These are phyloP conservation scores for Eimeria brunetti DNA, from an alignment of 169 alveolate species.

Conservation along the genomic window DNA sequence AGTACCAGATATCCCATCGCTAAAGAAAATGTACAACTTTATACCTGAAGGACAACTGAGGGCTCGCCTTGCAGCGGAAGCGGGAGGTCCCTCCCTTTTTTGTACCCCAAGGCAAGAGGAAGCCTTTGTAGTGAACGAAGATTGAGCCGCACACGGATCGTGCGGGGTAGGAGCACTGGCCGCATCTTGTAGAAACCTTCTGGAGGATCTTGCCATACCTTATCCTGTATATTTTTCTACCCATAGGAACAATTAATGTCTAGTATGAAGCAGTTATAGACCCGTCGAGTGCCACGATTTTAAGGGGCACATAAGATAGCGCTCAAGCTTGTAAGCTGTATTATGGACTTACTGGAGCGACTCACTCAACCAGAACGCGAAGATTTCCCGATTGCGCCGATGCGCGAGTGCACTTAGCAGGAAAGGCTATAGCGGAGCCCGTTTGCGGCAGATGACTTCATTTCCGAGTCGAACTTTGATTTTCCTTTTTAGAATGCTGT, in stretches of 20 bases:
- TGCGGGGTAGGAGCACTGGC: background rate
- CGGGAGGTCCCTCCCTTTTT: background rate
- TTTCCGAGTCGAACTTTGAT: background rate
- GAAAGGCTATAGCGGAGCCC: background rate
- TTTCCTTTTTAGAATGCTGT: background rate
- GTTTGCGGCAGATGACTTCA: background rate
- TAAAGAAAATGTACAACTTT: background rate
- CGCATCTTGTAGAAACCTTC: background rate
- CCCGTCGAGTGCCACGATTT: background rate
- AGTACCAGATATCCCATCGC: background rate
- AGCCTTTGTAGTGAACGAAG: background rate
- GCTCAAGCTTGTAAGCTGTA: background rate
- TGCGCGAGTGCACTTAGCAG: background rate
- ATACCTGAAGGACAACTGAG: background rate
- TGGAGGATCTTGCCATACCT: background rate
- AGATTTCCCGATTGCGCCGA: background rate
- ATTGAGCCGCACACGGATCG: background rate
- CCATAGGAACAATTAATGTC: background rate
- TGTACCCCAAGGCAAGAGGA: slow-evolving; percentile 14
- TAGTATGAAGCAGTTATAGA: background rate
- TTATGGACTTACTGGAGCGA: background rate
- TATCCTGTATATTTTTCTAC: background rate
- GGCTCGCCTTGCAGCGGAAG: background rate
- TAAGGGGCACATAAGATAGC: background rate
- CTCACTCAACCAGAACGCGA: background rate